Conservation (phyloP, 257 asterid species). For the Plantago major region DNA sequence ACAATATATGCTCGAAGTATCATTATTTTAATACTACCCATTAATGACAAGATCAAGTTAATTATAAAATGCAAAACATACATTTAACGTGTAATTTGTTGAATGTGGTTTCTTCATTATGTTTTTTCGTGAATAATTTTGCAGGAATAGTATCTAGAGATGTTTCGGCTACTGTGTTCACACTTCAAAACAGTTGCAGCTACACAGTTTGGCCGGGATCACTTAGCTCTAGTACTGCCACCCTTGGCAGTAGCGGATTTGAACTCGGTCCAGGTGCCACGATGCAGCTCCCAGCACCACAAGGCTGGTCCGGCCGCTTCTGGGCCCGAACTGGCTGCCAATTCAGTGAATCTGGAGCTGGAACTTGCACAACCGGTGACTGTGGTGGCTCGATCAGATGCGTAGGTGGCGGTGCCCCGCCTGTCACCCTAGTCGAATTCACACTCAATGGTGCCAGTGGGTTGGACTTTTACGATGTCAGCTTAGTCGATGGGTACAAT, state of each 20-base stretch:
- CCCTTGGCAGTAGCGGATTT: too few species aligned
- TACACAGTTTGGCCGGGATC: too few species aligned
- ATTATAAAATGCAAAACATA: too few species aligned
- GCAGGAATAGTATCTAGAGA: constrained; percentile 33
- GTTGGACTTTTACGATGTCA: constrained; percentile 78
- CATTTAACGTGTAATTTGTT: not conserved
- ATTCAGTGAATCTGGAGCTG: constrained; percentile 53
- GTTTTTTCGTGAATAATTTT: not conserved
- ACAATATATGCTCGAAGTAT: too few species aligned
- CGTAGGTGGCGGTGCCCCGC: constrained; percentile 66
- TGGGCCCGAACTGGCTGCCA: constrained; percentile 88
- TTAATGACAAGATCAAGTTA: too few species aligned
- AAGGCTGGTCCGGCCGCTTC: constrained; percentile 95
- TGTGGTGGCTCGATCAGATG: constrained; percentile 59
- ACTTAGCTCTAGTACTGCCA: too few species aligned
- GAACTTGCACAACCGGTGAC: constrained; percentile 73
- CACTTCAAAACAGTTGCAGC: too few species aligned
- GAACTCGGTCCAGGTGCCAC: too few species aligned
- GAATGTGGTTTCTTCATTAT: not conserved
- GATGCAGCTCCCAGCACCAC: too few species aligned
- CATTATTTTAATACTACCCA: too few species aligned
- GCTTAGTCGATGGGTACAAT: constrained; percentile 82
- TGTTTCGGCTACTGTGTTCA: too few species aligned
- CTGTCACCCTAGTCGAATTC: constrained; percentile 72
- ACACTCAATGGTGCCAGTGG: constrained; percentile 34